phyloP scores from a whole-genome alignment of 176 grass and related monocot genomes.

The Triticum dicoccoides region DNA sequence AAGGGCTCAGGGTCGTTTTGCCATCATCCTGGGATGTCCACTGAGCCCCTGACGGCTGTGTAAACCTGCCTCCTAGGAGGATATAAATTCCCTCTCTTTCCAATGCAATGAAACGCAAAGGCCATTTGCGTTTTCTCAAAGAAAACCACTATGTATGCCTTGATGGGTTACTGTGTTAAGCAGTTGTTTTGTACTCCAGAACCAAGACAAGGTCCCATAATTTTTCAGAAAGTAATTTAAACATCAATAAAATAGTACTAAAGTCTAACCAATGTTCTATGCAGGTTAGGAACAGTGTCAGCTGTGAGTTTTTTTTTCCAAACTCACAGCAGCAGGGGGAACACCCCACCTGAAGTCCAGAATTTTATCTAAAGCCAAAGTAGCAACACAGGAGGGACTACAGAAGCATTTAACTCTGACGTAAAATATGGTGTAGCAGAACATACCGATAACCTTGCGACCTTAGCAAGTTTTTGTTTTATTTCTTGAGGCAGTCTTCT shows the following conservation, averaged over 20 bases:
- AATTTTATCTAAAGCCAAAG: too few relatives aligned
- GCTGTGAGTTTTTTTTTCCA: neutral
- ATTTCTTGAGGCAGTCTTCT: conserved; percentile 79
- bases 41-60: too few relatives aligned
- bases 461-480: conserved; percentile 80
- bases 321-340: too few relatives aligned
- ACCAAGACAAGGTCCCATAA: neutral
- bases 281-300: neutral
- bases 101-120: too few relatives aligned
- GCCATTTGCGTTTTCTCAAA: too few relatives aligned
- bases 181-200: neutral
- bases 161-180: neutral
- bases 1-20: too few relatives aligned
- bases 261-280: neutral
- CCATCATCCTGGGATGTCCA: too few relatives aligned
- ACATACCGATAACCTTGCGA: conserved; percentile 79
- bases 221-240: neutral
- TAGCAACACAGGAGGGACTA: neutral
- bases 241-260: neutral
- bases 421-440: conserved; percentile 17
- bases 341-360: too few relatives aligned
- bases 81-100: too few relatives aligned
- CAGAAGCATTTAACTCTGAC: neutral
- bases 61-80: too few relatives aligned
- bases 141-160: neutral